Evolutionary conservation across 106 monocot genomes (phyloP).

Genomic region (Narthecium ossifragum): DNA sequence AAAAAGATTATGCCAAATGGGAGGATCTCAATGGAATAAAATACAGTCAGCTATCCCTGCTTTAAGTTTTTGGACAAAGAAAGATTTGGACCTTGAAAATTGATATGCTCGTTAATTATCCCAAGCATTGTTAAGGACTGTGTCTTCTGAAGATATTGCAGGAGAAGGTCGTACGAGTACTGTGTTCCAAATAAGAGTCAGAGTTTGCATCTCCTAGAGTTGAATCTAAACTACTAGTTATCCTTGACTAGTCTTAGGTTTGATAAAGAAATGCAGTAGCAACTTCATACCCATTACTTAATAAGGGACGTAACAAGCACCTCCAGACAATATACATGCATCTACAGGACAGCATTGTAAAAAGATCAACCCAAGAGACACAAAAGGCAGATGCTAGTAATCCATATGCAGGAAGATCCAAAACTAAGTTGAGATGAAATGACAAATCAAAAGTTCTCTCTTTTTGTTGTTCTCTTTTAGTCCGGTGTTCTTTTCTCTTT

Average conservation of each 20-base stretch:
- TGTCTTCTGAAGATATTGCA: conserved; percentile 88
- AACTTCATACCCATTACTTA: too few relatives aligned
- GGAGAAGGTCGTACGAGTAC: conserved; percentile 86
- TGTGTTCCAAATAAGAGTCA: conserved; percentile 23
- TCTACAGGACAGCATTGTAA: too few relatives aligned
- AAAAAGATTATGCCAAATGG: conserved; percentile 5
- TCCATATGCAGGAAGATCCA: too few relatives aligned
- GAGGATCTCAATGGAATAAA: neutral
- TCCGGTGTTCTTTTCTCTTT: too few relatives aligned
- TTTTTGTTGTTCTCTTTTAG: too few relatives aligned
- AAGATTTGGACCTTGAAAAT: conserved; percentile 69
- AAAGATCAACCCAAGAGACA: too few relatives aligned
- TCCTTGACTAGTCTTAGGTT: neutral
- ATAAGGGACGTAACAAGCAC: too few relatives aligned
- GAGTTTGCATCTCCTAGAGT: conserved; percentile 1
- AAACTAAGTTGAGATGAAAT: too few relatives aligned
- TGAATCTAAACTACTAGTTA: too few relatives aligned
- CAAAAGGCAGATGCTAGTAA: too few relatives aligned
- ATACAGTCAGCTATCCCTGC: neutral
- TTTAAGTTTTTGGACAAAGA: neutral
- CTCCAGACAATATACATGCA: too few relatives aligned
- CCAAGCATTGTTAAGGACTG: conserved; percentile 85
- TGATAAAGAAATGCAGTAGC: neutral
- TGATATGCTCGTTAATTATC: conserved; percentile 93
- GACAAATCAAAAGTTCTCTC: too few relatives aligned